Evolutionary conservation across 495 filamentous ascomycete species (phyloP), one percentile per base, ranked within the genome.

Genomic region (Penicillium taxi): DNA sequence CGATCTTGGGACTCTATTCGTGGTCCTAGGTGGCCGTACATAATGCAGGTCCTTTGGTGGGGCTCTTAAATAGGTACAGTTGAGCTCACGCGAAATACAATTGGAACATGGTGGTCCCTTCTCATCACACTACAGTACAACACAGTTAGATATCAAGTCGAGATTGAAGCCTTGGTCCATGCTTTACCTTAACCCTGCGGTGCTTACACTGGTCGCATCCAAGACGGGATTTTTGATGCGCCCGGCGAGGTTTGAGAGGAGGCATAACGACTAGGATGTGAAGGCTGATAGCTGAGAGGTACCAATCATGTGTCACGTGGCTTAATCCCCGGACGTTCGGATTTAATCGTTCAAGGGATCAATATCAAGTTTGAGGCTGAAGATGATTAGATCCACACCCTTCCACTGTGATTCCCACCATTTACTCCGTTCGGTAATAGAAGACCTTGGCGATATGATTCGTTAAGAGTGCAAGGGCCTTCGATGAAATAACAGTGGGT

Each of bases 161-260:
- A 26, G 7, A 28, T 23, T 2, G 13, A 9, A 14, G 8, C 8
- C 12, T n/a, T 4, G 5, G 25, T 9, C 24, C 11, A 0, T 9
- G 7, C 39, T 55, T 39, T 35, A 72, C 73, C 66, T 74, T 74
- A 48, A 77, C 70, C 29, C 72, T 70, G 16, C 75, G 55, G 37
- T 64, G 62, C 51, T 77, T 78, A 52, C 75, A 79, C 43, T 75
- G 70, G 22, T 67, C 59, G 40, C 75, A 79, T 4, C 75, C 75
- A 43, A 63, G 65, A 25, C 73, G 65, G 9, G 74, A 77, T 44
- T 78, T 78, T 21, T 63, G 71, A 54, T 78, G 74, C 21, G 70
- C 53, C 41, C 36, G 36, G 11, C 36, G 36, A 20, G 26, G 36
- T 16, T 11, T 25, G 23, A 25, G 6, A 25, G 23, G 23, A 6